Conservation (phyloP, 108 stramenopile species). For the Heterococcus sp. region DNA sequence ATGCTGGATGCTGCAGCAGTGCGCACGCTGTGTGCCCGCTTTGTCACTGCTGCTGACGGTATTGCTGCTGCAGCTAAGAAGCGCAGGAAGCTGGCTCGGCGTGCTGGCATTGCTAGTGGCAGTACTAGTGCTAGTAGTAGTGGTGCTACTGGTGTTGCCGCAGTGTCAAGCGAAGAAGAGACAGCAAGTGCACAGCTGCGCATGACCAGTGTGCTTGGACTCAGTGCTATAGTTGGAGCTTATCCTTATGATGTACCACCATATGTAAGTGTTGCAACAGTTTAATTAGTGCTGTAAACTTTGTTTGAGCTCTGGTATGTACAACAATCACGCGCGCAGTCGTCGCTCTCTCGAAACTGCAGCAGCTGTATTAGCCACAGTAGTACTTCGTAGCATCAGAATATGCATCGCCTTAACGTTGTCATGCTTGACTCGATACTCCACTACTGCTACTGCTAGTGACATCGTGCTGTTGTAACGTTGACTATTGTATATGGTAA, state of each 20-base stretch:
- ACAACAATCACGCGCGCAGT: too few species aligned
- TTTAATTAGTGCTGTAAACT: too few species aligned
- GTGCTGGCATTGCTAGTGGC: neutral
- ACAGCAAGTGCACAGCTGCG: neutral
- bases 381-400: too few species aligned
- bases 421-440: too few species aligned
- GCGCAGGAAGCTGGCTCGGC: constrained; percentile 11
- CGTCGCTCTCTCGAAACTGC: too few species aligned
- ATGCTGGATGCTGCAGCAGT: constrained; percentile 1
- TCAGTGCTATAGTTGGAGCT: constrained; percentile 21
- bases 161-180: constrained; percentile 5
- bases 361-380: too few species aligned
- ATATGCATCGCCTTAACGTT: too few species aligned
- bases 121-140: neutral
- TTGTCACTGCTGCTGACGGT: constrained; percentile 13
- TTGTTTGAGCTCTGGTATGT: too few species aligned
- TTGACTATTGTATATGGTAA: too few species aligned
- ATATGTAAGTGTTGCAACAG: constrained; percentile 14
- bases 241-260: constrained; percentile 37
- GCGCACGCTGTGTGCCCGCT: constrained; percentile 8
- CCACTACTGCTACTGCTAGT: too few species aligned
- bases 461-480: too few species aligned
- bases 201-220: constrained; percentile 20
- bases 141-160: neutral
- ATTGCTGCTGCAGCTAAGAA: constrained; percentile 8